Evolutionary conservation across 495 filamentous ascomycete genomes (phyloP), one percentile per base, ranked within the genome.

Genomic region (Pseudoneurospora amorphoporcata): DNA sequence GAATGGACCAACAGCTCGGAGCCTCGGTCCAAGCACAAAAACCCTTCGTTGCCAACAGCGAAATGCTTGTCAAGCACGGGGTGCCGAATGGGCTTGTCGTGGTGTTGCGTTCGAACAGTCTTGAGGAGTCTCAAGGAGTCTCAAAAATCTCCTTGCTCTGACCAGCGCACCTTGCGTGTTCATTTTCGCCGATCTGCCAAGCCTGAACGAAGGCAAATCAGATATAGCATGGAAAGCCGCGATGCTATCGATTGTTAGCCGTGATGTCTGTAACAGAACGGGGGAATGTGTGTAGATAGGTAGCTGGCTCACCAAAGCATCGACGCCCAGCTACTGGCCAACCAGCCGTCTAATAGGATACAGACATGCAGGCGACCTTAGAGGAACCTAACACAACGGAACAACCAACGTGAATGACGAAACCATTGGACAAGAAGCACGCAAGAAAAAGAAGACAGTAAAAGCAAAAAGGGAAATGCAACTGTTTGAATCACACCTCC

Each of bases 401-500:
- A 17, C 16, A 17, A 16, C 29, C 4, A 8, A 65, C 2, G 32
- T 5, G 12, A 17, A 35, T 65, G 1, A 65, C 6, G 29, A 35
- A 35, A 16, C 12, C 12, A 35, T 65, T 65, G 32, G 19, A 45
- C 12, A 19, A 45, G 68, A 69, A 41, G 68, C 32, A 9, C 17
- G 35, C n/a, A 38, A 19, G 17, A 69, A 19, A 19, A 29, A 58
- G 35, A 16, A 29, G 8, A 38, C 19, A 69, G 9, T 23, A 39
- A 19, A 47, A 29, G 19, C 23, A 23, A 32, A 35, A 38, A 68
- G 17, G 43, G 37, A 29, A 68, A n/a, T 1, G 70, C 14, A 19
- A 70, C 17, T 29, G 17, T 70, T 37, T 47, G 8, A 73, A 17
- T 23, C 73, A 71, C 14, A 81, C 68, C 68, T 79, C 77, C 3